Conservation (phyloP, 352 stramenopile species). For the Phytopythium sindhum region DNA sequence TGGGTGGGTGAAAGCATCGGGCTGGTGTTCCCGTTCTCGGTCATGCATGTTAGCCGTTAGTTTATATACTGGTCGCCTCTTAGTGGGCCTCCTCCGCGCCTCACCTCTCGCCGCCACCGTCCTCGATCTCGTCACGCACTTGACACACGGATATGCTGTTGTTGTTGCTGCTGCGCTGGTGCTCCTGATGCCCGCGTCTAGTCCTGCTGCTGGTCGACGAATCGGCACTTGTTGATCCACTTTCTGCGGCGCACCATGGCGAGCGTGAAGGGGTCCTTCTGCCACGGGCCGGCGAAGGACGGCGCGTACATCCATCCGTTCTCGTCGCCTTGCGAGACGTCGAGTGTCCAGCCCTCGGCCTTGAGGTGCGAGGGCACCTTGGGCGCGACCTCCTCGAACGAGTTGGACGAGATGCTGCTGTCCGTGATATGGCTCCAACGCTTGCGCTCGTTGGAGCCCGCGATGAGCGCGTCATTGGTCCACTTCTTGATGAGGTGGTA, state of each 20-base stretch:
- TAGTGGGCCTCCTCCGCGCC: not conserved
- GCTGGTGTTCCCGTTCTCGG: not conserved
- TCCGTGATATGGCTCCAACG: conserved; percentile 68
- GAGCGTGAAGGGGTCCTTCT: conserved; percentile 69
- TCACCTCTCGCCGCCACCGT: not conserved
- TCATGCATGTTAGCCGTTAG: not conserved
- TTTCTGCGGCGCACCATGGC: conserved; percentile 76
- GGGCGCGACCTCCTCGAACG: conserved; percentile 66
- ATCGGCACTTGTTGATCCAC: conserved; percentile 76
- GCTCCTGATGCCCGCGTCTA: not conserved
- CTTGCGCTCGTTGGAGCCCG: conserved; percentile 55
- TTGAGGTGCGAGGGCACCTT: conserved; percentile 49
- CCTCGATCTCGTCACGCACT: not conserved
- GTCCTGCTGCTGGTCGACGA: conserved; percentile 4
- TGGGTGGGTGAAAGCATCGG: not conserved
- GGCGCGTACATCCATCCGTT: conserved; percentile 85
- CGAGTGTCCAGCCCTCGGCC: conserved; percentile 71
- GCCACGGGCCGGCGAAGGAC: conserved; percentile 74
- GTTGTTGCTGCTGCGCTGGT: not conserved
- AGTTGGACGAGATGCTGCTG: conserved; percentile 52
- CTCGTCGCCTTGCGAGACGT: conserved; percentile 74
- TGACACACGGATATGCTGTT: not conserved
- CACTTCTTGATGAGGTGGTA: conserved; percentile 79
- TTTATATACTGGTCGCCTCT: not conserved
- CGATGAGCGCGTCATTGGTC: conserved; percentile 54